Base-by-base conservation (phyloP, 2,329 filamentous ascomycete genomes). In the Cytospora schulzeri region DNA sequence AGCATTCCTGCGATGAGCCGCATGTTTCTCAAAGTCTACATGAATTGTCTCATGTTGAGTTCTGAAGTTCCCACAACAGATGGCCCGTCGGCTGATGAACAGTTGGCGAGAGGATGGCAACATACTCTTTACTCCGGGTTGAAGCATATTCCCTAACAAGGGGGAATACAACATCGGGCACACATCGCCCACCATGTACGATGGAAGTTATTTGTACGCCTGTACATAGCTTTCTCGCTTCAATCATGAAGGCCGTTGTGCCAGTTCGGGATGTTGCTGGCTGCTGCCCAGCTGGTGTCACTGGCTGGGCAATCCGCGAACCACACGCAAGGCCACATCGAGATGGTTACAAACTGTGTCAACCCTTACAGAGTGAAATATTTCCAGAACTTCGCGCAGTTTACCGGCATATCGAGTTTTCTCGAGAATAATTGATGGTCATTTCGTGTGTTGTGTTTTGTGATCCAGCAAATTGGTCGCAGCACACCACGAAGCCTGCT, bases 1-100 rank as follows among this genome's bases (percentile, higher is more conserved):
- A 62, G 56, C 59, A 56, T 56, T 50, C 11, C 52, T 56, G 59
- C 28, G 15, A 56, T 22, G 15, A 62, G 35, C 59, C 28, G 38
- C 5, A 26, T 8, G 51, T 62, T 28, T 17, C 52, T 31, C 52
- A 55, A 17, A 19, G 4, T 8, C 17, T 50, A 22, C 24, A 33
- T 50, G 6, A 4, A 50, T 35, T 4, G 19, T 22, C 41, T 48
- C n/a, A 24, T 48, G 41, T 2, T 48, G 5, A 31, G 35, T 38
- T 38, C 35, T n/a, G n/a, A n/a, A 22, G 17, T 11, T 5, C 41
- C n/a, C n/a, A n/a, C n/a, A n/a, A 24, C n/a, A 48, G 19, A 48
- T 22, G 41, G 19, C 41, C 41, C 1, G 12, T 6, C 8, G 17
- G 8, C 41, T 11, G 5, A 48, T 22, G n/a, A n/a, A 45, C 17